Base-by-base conservation (phyloP, 495 filamentous ascomycete genomes). In the Neurospora pannonica region DNA sequence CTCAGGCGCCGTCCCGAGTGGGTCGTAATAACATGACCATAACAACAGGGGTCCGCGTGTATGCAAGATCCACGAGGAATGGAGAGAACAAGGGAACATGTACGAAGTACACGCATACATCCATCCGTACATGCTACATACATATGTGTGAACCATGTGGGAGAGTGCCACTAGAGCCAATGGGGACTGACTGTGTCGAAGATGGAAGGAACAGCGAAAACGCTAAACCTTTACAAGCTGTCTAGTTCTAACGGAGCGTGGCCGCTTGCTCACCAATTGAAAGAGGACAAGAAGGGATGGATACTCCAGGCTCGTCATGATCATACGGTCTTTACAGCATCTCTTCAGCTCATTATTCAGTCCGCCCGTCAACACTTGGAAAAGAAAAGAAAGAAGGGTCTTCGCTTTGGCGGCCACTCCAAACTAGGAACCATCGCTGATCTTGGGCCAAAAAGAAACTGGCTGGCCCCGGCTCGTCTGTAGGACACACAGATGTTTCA, bases 1-100 rank as follows among this genome's bases (percentile, higher is more conserved):
- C 28, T 67, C 28, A 36, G 54, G 54, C 13, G 34, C 73, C 74
- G 42, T 74, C 38, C 72, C 71, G 72, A 70, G 77, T 73, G 70
- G 79, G 76, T 76, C 77, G 75, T 76, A 70, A 78, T 76, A 79
- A 78, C 73, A 74, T 76, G 73, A 76, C 78, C 71, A 67, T 36
- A 73, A 71, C 72, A 78, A 75, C 40, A 70, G 71, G 74, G 73
- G 60, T 71, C 76, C 77, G 74, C 76, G 75, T 79, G 70, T 78
- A 77, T 77, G 78, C 78, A 79, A 71, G 75, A 70, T 34, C 54
- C 54, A 34, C 54, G 54, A 67, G 54, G 54, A 67, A 67, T 67
- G 24, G 54, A 34, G 54, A 67, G 31, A 67, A 67, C 54, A 67
- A 15, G 54, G 48, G 48, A 34, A 67, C 28, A 67, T 67, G 54